Evolutionary conservation across 352 stramenopile genomes (phyloP), one percentile per base, ranked within the genome.

Genomic region (Pythium coloratum): DNA sequence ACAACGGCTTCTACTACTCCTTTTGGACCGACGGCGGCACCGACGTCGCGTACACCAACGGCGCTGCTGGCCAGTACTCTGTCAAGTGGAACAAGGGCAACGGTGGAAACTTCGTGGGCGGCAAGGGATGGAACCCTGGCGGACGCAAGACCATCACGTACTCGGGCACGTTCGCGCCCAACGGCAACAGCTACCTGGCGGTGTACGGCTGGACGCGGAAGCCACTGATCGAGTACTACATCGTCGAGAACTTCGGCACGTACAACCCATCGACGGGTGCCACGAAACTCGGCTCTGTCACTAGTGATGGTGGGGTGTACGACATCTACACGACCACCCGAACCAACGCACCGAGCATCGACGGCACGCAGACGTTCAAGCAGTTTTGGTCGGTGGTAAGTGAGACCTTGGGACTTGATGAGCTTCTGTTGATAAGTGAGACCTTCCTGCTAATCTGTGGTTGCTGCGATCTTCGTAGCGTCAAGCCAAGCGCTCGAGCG

Each of bases 361-460:
- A 64, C 44, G 58, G 58, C 33, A 47, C n/a, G 4, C 13, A 57
- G 44, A 64, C 58, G 10, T 64, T 64, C 58, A 30, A 64, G 47
- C 58, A 64, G 58, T 64, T 57, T 20, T 64, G 58, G 58, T 64
- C 58, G 20, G 56, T 62, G 56, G 56, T 62, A 51, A 14, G 55
- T 62, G 18, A 62, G 14, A 18, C 24, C 3, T 26, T 36, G 26
- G 16, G 16, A 53, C 46, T 28, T 8, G 46, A 16, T n/a, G n/a
- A n/a, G n/a, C n/a, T n/a, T n/a, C n/a, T n/a, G n/a, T n/a, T n/a
- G 20, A 24, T 14, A 49, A 14, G 6, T 55, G 12, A 38, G 28
- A 40, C 18, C 40, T 3, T 44, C 28, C 13, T 46, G 8, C 1
- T 14, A 16, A 1, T 9, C 30, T 44, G 9, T 1, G 44, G n/a